Base-by-base conservation (phyloP, 306 rosid genomes). In the Lathyrus sativus region DNA sequence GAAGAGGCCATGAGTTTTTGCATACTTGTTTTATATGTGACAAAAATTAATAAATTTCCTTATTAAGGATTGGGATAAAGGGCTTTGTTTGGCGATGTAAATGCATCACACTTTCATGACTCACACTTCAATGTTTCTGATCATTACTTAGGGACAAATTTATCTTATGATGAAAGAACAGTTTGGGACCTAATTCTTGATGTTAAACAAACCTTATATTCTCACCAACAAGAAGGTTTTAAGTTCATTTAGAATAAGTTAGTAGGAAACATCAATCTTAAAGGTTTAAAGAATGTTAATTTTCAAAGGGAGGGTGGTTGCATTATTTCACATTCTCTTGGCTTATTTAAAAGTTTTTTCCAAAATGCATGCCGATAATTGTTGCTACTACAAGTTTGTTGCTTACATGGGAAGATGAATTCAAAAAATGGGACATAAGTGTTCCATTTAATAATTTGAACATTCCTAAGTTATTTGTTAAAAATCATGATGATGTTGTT, bases 281-380 rank as follows among this genome's bases (percentile, higher is more conserved):
- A 4, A 2, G 14, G 11, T 38, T 58, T 77, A 66, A 73, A 68
- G 70, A 77, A 9, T 8, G 48, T 18, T 53, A 53, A 68, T n/a
- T 70, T 62, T 5, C 1, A 9, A 4, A 54, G 63, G 0, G 65
- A 44, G 0, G 82, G 85, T 12, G 85, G 85, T 0, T 81, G 85
- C 58, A 81, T 81, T 42, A 73, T 81, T 11, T 76, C 76, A 5
- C 85, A 81, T 68, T 79, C 82, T 29, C 85, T 82, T 4, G 85
- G 28, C 85, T 15, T 81, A 73, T 42, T 31, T 81, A 76, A 15
- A 64, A 28, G 5, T 19, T 73, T 17, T 81, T 73, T 35, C 82
- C 82, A 0, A 33, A 68, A 26, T 73, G 82, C 65, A 37, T 13
- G 0, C 79, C 85, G 0, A 54, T 81, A 13, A 63, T 81, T 0